These are phyloP conservation scores for Agaricus bisporus DNA, from an alignment of 768 basidiomycete species.

Conservation along the genomic window DNA sequence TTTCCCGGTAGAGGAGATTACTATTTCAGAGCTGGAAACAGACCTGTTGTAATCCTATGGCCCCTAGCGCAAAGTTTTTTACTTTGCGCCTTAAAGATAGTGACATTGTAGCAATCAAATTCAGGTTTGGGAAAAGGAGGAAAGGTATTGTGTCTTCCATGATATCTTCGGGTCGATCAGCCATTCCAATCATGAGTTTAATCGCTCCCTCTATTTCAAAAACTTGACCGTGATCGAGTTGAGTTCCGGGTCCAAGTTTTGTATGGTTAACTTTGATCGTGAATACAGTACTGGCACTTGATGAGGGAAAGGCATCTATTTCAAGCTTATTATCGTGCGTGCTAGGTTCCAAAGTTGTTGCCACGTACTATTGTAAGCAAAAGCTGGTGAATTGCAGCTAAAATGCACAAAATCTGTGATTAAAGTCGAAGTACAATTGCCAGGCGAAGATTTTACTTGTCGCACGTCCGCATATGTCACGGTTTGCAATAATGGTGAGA, in stretches of 20 bases:
- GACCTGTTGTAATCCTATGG: neutral
- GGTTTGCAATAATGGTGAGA: no score
- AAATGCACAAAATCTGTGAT: neutral
- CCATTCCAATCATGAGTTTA: neutral
- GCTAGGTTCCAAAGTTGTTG: no score
- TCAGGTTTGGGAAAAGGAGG: neutral
- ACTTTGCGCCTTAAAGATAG: neutral
- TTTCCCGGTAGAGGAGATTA: neutral
- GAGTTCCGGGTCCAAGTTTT: neutral
- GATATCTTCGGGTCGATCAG: neutral
- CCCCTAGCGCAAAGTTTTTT: neutral
- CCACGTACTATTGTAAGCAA: neutral
- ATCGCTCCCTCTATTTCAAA: neutral
- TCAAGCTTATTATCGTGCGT: neutral
- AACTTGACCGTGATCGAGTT: neutral
- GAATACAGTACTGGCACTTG: neutral
- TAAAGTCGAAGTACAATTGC: neutral
- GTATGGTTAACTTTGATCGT: neutral
- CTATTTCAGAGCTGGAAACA: neutral
- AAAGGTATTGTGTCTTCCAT: neutral
- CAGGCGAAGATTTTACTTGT: neutral
- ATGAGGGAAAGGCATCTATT: neutral
- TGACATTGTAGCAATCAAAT: neutral
- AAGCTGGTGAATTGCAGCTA: neutral
- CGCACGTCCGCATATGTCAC: neutral